Conservation (phyloP, 345 rosid species). For the Gossypium bickii region DNA sequence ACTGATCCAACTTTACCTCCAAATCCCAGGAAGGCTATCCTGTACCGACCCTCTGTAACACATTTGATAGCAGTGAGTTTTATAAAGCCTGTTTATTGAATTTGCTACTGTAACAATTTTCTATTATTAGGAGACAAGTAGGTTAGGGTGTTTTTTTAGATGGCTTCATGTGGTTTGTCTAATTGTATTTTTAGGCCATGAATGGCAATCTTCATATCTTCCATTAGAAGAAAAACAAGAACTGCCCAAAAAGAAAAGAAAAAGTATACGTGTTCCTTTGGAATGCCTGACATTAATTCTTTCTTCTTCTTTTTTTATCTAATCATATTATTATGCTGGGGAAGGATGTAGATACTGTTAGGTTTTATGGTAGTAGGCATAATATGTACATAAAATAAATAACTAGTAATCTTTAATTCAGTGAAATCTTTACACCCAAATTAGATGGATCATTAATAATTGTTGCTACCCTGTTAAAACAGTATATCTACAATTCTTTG, state of each 20-base stretch:
- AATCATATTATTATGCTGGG: not conserved
- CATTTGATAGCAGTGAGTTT: conserved; percentile 84
- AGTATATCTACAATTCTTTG: not conserved
- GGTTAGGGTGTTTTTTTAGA: not conserved
- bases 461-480: conserved; percentile 1
- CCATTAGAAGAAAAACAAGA: not conserved
- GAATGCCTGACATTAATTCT: not conserved
- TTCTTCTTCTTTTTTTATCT: not conserved
- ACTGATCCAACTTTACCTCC: conserved; percentile 73
- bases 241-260: not conserved
- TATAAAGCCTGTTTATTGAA: conserved; percentile 11
- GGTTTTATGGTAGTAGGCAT: not conserved
- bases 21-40: conserved; percentile 87
- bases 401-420: conserved; percentile 1
- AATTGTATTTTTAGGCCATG: not conserved
- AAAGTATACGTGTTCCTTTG: not conserved
- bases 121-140: not conserved
- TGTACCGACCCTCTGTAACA: conserved; percentile 80
- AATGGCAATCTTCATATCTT: not conserved
- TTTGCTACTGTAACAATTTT: conserved; percentile 11
- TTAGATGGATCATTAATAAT: not conserved
- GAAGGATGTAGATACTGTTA: not conserved
- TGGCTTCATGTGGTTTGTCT: not conserved
- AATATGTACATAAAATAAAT: conserved; percentile 2
- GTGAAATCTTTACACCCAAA: not conserved